Base-by-base conservation (phyloP, 306 rosid genomes). In the Sindora glabra region DNA sequence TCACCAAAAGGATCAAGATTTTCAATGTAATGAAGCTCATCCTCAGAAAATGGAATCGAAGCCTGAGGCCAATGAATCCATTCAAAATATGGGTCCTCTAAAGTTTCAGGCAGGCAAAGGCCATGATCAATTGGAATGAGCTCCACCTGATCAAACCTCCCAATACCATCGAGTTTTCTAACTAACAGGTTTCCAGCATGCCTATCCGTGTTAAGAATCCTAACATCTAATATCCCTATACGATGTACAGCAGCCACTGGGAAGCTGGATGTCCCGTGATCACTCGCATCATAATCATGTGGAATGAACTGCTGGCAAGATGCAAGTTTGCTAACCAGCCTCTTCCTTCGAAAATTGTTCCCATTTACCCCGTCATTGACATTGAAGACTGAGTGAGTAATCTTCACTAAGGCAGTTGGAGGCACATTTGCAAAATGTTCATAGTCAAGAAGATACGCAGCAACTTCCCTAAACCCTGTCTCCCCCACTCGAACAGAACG, bases 41-140 rank as follows among this genome's bases (percentile, higher is more conserved):
- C 99, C 5, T 86, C 96, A 0, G 99, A 68, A 66, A 92, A 92
- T 0, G 99, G 99, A 68, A 92, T 92, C 1, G 99, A 92, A 62
- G 99, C 83, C 71, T 92, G 99, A 38, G 99, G 99, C 99, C 99
- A 92, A 71, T 92, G 99, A 61, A 92, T 92, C 99, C 99, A 92
- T 85, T 92, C 99, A 34, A 92, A 89, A 42, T 92, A 92, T 0
- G 99, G 99, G 46, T 92, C 99, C 81, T 92, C 99, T 77, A 92
- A 71, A 54, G 87, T 71, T 56, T 92, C 99, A 0, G 99, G 99
- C 52, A 92, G 72, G 80, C 96, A 92, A 62, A 92, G 99, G 36
- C 99, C 99, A 46, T 92, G 99, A 71, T 92, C 99, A 69, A 92
- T 92, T 4, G 99, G 99, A 59, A 92, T 76, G 48, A 92, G 85